Evolutionary conservation across 306 rosid species (phyloP).

Genomic region (Carpinus viminea): DNA sequence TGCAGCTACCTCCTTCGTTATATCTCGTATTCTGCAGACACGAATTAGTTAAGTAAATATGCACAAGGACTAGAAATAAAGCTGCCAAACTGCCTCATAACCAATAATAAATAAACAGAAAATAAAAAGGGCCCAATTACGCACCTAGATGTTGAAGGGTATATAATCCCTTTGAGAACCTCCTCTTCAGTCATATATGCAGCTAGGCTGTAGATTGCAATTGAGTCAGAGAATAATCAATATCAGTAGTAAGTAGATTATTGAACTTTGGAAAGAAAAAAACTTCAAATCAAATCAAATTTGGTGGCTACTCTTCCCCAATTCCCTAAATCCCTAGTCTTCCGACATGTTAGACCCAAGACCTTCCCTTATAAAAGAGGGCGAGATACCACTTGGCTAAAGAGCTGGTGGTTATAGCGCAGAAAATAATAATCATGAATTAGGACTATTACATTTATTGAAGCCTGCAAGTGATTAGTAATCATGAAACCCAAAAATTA

Average conservation of each 20-base stretch:
- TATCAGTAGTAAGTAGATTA: constrained; percentile 9
- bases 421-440: not conserved
- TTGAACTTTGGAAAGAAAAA: constrained; percentile 1
- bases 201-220: constrained; percentile 72
- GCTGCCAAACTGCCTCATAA: constrained; percentile 6
- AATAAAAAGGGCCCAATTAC: constrained; percentile 9
- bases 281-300: not conserved
- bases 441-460: not conserved
- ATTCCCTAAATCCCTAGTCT: not conserved
- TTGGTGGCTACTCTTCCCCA: not conserved
- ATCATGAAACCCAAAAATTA: not conserved
- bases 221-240: constrained; percentile 22
- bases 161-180: constrained; percentile 76
- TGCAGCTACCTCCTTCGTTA: constrained; percentile 86
- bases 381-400: not conserved
- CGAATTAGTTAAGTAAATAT: constrained; percentile 26
- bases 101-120: not conserved
- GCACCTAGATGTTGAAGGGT: constrained; percentile 91
- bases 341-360: not conserved
- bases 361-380: not conserved
- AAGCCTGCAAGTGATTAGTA: constrained; percentile 1
- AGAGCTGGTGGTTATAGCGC: not conserved
- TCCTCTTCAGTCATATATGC: constrained; percentile 95
- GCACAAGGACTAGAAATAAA: constrained; percentile 17
- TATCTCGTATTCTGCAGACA: constrained; percentile 86